These are phyloP conservation scores for Parasarocladium wereldwijsianum DNA, from an alignment of 2,329 filamentous ascomycete species.

Conservation along the genomic window DNA sequence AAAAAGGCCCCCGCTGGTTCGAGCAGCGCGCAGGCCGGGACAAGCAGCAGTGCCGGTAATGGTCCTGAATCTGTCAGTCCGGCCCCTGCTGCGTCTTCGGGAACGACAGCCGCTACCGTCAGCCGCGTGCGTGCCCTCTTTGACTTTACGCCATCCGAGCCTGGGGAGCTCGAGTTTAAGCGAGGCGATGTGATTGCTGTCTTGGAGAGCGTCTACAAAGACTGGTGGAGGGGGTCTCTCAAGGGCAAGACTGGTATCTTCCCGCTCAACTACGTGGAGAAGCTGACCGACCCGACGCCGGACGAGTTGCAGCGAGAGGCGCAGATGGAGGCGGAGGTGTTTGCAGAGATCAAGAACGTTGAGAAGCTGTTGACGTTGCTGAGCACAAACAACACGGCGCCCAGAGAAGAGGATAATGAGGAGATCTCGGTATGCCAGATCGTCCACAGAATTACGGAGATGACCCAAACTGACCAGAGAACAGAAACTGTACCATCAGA, in stretches of 20 bases:
- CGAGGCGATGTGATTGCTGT: constrained; percentile 97
- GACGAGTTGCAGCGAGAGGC: constrained; percentile 92
- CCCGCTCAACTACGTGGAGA: constrained; percentile 96
- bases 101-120: constrained; percentile 90
- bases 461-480: constrained; percentile 16
- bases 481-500: constrained; percentile 76
- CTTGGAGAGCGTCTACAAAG: constrained; percentile 94
- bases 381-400: constrained; percentile 69
- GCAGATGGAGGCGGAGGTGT: constrained; percentile 72
- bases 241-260: constrained; percentile 95
- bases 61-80: constrained; percentile 22
- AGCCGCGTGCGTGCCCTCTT: constrained; percentile 86
- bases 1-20: constrained; percentile 32
- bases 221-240: constrained; percentile 97
- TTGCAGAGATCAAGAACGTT: constrained; percentile 49
- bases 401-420: constrained; percentile 84
- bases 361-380: constrained; percentile 69
- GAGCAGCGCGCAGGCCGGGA: constrained; percentile 13
- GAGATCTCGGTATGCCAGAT: constrained; percentile 62
- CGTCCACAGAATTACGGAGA: too few species aligned
- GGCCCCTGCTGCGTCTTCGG: constrained; percentile 48
- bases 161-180: constrained; percentile 87
- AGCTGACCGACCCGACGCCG: constrained; percentile 82
- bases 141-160: constrained; percentile 88
- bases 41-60: constrained; percentile 15